Evolutionary conservation across 1,284 basidiomycete species (phyloP), one percentile per base, ranked within the genome.

Genomic region (Taiwanofungus camphoratus): DNA sequence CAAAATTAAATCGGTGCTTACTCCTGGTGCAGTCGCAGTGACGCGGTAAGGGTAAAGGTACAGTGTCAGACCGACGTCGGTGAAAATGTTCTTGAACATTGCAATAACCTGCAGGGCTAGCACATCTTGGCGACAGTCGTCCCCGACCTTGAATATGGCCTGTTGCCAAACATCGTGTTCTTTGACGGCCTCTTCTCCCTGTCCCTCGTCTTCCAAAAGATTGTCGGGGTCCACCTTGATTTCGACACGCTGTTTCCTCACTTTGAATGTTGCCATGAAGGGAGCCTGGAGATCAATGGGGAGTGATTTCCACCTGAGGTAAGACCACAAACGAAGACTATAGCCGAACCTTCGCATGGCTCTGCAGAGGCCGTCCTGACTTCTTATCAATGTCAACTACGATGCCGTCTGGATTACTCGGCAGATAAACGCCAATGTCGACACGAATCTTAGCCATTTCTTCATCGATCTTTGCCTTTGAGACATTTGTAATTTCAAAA

Each of bases 261-360:
- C 96, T 72, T 95, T 96, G 76, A 99, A 99, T 0, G 96, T 98
- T 0, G 96, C 96, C 96, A 99, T 99, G 70, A 99, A 99, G 0
- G 96, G 96, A 4, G 96, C 94, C 92, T 94, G 13, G 21, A 37
- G 23, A 19, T 29, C 15, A 36, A 13, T 41, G 21, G 18, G 13
- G 15, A 18, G 24, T 9, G n/a, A n/a, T n/a, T n/a, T n/a, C n/a
- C n/a, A n/a, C n/a, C n/a, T n/a, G n/a, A n/a, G n/a, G n/a, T n/a
- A n/a, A n/a, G n/a, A n/a, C n/a, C 2, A 2, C 22, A 16, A 18
- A 21, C 21, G 9, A 6, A 45, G 12, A 29, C 4, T 21, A 18
- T n/a, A 26, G 18, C 19, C 13, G 2, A 21, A 90, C 91, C 74
- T 99, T 99, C 5, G 96, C 96, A 57, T 99, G 96, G 60, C 87